A percentile compares a stretch with the other conserved stretches of the same genome.
phyloP scores from a whole-genome alignment of 2,329 filamentous ascomycete species.

The Ploettnerulaceae sp. region DNA sequence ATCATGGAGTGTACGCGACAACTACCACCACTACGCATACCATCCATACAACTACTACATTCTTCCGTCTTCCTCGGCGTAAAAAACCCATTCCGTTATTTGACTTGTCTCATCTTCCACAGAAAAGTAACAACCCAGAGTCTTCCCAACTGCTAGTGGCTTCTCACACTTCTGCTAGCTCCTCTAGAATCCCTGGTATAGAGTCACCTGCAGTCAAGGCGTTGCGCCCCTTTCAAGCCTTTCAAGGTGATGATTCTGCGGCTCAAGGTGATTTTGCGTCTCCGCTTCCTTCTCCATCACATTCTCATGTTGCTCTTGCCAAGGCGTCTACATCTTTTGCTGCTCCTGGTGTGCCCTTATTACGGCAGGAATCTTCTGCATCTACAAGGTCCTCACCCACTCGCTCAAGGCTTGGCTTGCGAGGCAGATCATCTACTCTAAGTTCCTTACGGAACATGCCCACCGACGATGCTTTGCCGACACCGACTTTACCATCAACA shows the following conservation, averaged over 20 bases:
- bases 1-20: constrained; percentile 55
- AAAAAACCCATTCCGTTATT: constrained; percentile 75
- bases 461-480: constrained; percentile 63
- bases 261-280: constrained; percentile 19
- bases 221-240: constrained; percentile 35
- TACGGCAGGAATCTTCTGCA: constrained; percentile 55
- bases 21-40: constrained; percentile 60
- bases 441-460: constrained; percentile 73
- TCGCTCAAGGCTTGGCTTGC: constrained; percentile 52
- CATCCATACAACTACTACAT: constrained; percentile 59
- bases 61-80: constrained; percentile 76
- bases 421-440: constrained; percentile 84
- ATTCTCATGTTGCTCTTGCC: constrained; percentile 18
- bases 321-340: constrained; percentile 34
- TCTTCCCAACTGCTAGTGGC: constrained; percentile 30
- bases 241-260: constrained; percentile 25
- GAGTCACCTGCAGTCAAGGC: constrained; percentile 35
- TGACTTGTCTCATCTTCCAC: constrained; percentile 82
- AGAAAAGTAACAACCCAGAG: constrained; percentile 53
- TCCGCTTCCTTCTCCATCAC: constrained; percentile 30
- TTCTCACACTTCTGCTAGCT: constrained; percentile 42
- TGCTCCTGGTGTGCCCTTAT: constrained; percentile 40
- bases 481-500: constrained; percentile 49
- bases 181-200: constrained; percentile 33
- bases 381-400: constrained; percentile 68